Conservation (phyloP, 2,329 filamentous ascomycete genomes). For the Drechslera avenae region DNA sequence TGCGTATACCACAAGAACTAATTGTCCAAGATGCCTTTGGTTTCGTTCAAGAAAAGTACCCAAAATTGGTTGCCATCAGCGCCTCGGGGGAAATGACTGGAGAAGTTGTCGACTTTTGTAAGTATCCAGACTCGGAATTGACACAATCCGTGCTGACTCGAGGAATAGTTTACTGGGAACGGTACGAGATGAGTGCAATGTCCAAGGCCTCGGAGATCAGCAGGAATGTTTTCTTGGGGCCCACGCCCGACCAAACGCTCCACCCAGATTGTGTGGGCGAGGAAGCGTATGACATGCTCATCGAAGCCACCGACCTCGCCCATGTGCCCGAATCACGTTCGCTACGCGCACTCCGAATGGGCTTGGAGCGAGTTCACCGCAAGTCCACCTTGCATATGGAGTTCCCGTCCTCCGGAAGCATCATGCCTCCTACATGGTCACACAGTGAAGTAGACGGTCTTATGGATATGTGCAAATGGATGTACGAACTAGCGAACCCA, state of each 20-base stretch:
- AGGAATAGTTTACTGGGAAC: constrained; percentile 72
- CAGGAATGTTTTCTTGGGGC: constrained; percentile 87
- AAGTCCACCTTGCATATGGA: constrained; percentile 65
- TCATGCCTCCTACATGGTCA: constrained; percentile 82
- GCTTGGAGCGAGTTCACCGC: constrained; percentile 51
- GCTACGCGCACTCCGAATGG: constrained; percentile 67
- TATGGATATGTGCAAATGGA: constrained; percentile 86
- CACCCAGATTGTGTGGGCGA: constrained; percentile 48
- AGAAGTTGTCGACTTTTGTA: constrained; percentile 81
- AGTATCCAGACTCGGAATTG: constrained; percentile 28
- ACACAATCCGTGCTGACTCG: neutral
- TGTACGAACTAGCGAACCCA: constrained; percentile 80
- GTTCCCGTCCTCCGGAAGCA: constrained; percentile 93
- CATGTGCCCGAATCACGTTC: constrained; percentile 72
- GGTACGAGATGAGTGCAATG: constrained; percentile 92
- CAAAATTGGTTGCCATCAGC: constrained; percentile 76
- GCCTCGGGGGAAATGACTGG: constrained; percentile 73
- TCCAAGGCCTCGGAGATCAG: constrained; percentile 87
- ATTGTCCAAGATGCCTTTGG: constrained; percentile 33
- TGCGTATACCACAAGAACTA: constrained; percentile 3
- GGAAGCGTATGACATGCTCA: constrained; percentile 77
- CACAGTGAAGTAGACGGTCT: constrained; percentile 83
- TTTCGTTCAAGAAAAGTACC: constrained; percentile 69
- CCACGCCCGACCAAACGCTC: constrained; percentile 73
- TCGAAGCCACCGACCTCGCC: constrained; percentile 88